phyloP scores from a whole-genome alignment of 2,329 filamentous ascomycete species.

The Trichophyton simii region DNA sequence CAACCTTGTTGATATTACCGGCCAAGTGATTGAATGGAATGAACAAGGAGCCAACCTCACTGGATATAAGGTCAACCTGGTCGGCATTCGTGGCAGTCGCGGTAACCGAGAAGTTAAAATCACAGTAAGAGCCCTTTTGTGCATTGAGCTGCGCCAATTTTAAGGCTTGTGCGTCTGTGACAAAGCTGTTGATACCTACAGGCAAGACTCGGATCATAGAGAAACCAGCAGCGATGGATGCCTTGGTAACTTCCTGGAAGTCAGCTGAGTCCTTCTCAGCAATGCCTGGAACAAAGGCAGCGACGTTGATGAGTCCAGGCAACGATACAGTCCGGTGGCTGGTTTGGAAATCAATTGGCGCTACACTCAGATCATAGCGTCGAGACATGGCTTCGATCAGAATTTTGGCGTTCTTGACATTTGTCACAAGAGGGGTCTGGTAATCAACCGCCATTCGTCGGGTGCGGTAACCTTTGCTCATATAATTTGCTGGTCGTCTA shows the following conservation, averaged over 20 bases:
- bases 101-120: constrained; percentile 68
- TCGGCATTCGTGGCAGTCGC: constrained; percentile 62
- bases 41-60: constrained; percentile 67
- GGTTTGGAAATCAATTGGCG: constrained; percentile 78
- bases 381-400: constrained; percentile 86
- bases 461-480: constrained; percentile 94
- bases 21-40: constrained; percentile 72
- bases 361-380: constrained; percentile 73
- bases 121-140: constrained; percentile 55
- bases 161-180: constrained; percentile 59
- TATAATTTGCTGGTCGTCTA: constrained; percentile 91
- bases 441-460: constrained; percentile 97
- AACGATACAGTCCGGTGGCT: constrained; percentile 66
- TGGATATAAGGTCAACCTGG: constrained; percentile 58
- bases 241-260: constrained; percentile 57
- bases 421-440: constrained; percentile 92
- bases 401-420: constrained; percentile 98
- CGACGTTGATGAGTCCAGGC: constrained; percentile 64
- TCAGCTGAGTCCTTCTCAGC: constrained; percentile 53
- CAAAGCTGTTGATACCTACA: constrained; percentile 56
- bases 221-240: constrained; percentile 62
- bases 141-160: constrained; percentile 60
- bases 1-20: constrained; percentile 73
- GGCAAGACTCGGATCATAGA: constrained; percentile 72
- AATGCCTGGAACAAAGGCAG: constrained; percentile 66